Evolutionary conservation across 768 basidiomycete species (phyloP), one percentile per base, ranked within the genome.

Genomic region (Tulasnella sp.): DNA sequence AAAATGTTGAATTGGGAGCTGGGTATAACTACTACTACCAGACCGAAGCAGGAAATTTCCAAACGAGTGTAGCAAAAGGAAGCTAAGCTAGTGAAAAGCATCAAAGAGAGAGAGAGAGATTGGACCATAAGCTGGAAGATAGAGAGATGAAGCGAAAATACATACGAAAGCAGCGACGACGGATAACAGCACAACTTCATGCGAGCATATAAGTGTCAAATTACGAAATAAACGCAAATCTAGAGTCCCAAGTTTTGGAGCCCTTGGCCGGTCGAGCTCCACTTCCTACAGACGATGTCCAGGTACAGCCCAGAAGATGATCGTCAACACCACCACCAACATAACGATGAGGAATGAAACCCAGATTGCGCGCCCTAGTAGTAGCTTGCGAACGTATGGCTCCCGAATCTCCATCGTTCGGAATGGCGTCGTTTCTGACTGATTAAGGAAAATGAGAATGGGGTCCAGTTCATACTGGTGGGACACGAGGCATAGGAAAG

Each of bases 391-490:
- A 82, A 99, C 97, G 84, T 98, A 99, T 38, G 94, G 93, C 85
- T 99, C 97, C 76, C 93, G 91, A 78, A 99, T 96, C 62, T 89
- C 89, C 76, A 99, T 92, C 7, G 95, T 95, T 79, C 94, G 92
- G 91, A 99, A 99, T 2, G 97, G 97, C 16, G 96, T 98, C 56
- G 97, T 98, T 85, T 99, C 98, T 68, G 96, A 97, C 85, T 94
- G 94, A 80, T 92, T 92, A 83, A 98, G 86, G 87, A 99, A 94
- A 81, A 98, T 94, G 82, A 99, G 92, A 83, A 99, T 88, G 16
- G 98, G 98, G 84, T 98, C 97, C 76, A 99, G 92, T 85, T 98
- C 96, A 86, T 99, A 99, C 85, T 97, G 96, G 84, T 98, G 95
- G 21, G 97, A 95, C 79, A 99, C 89, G 81, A 99, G 91, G 88